phyloP scores from a whole-genome alignment of 106 monocot genomes.

The Gastrodia elata region DNA sequence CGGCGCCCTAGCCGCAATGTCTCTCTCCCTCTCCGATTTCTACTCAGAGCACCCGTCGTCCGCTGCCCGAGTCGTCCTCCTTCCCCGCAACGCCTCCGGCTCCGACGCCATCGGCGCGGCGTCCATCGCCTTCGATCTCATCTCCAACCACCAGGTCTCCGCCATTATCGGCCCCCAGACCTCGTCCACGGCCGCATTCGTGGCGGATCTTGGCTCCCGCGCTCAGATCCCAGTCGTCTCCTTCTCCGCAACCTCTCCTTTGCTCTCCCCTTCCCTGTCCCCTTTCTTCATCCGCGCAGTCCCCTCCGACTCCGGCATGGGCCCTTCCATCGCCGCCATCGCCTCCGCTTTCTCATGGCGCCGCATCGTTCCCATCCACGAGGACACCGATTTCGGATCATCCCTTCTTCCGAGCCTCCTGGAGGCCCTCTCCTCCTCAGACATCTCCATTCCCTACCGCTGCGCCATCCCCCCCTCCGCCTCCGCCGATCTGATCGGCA shows the following conservation, averaged over 20 bases:
- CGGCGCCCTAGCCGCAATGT: conserved; percentile 17
- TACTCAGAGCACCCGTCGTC: conserved; percentile 16
- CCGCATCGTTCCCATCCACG: conserved; percentile 38
- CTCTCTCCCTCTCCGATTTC: conserved; percentile 38
- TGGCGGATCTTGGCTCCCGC: conserved; percentile 8
- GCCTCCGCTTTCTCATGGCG: conserved; percentile 27
- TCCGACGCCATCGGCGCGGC: conserved; percentile 24
- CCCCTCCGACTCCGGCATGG: conserved; percentile 23
- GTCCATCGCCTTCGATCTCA: conserved; percentile 18
- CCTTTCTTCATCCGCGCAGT: conserved; percentile 47
- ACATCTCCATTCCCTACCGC: conserved; percentile 25
- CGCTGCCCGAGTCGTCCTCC: conserved; percentile 18
- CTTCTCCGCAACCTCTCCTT: conserved; percentile 20
- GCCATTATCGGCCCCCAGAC: conserved; percentile 19
- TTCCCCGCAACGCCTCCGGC: conserved; percentile 15
- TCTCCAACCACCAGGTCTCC: conserved; percentile 4
- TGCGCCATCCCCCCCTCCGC: conserved; percentile 13
- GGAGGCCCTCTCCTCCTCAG: conserved; percentile 28
- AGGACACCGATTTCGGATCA: conserved; percentile 32
- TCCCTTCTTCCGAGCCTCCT: conserved; percentile 29
- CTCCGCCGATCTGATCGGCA: conserved; percentile 18
- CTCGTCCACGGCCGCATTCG: conserved; percentile 9
- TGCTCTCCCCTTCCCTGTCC: conserved; percentile 24
- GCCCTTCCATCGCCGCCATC: conserved; percentile 28
- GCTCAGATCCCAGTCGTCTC: conserved; percentile 9